Evolutionary conservation across 805 yeast genomes (phyloP), one percentile per base, ranked within the genome.

Genomic region (Yamadazyma takamatsuzukensis): DNA sequence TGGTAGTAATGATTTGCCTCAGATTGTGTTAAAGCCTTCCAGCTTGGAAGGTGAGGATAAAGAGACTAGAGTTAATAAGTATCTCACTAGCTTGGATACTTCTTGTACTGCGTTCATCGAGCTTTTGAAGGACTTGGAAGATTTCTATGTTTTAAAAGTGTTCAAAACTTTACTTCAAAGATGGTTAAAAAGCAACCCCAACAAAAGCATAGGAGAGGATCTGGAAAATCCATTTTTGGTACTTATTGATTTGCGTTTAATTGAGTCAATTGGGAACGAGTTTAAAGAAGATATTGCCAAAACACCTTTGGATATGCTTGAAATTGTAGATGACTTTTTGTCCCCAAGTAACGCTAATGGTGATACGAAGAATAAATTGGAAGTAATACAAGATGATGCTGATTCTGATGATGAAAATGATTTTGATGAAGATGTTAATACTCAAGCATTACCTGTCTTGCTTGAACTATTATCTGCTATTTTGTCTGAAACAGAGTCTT

Each of bases 191-290:
- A 6, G 35, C 1, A 32, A 21, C 11, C 31, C 25, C 2, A 28
- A 35, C 2, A 23, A 47, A 30, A 15, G 33, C 39, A 14, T 13
- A 5, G 24, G 18, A 7, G 34, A 36, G 1, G 55, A 47, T 4
- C 62, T 59, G 2, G 61, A 62, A 4, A 68, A 71, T 38, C 81
- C 85, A n/a, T 70, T 76, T 32, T 44, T 69, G 6, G 64, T 74
- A 33, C 58, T 84, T 22, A 58, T 77, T 5, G 81, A 83, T 47
- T 59, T 86, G 37, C 73, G 80, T 38, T 49, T 86, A 8, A 54
- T 89, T 31, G 93, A 87, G 48, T 55, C 60, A 19, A 57, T 85
- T 21, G 75, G 79, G 15, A 70, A 70, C 4, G 63, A 66, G 11
- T 78, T 81, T 48, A 81, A 75, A 39, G 75, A 78, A 6, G 67